Base-by-base conservation (phyloP, 2,329 filamentous ascomycete genomes). In the Camptophora hylomeconis region DNA sequence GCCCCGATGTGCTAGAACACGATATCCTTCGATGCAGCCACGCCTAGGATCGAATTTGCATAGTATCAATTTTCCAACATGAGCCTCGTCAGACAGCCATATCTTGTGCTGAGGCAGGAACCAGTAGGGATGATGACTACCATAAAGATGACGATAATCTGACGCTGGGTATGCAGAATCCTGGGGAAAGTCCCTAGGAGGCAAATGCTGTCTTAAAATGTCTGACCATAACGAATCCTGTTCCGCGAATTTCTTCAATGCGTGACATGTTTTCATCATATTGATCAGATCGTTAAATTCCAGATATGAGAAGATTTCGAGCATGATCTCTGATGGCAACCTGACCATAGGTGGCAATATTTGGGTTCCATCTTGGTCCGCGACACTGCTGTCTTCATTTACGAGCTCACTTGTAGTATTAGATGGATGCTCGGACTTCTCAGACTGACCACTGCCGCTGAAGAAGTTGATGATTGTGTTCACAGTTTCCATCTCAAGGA, bases 21-120 rank as follows among this genome's bases (percentile, higher is more conserved):
- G 69, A 48, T 86, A 83, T 3, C 72, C 83, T 54, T 89, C 80
- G 32, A 94, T 92, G 42, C 74, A 75, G 10, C 76, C 79, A 23
- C 71, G 64, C 3, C 69, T 57, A 24, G 73, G 68, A 48, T 93
- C 74, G 46, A 84, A 94, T 8, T 80, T 73, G n/a, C 69, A 66
- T 20, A 93, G 47, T 15, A 92, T 65, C 22, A 93, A 53, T 48
- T 78, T 79, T 0, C 86, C 86, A 2, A 69, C 75, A 26, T 82
- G 65, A 17, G 75, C 67, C 2, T 63, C 66, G 51, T 93, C 82
- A 35, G 73, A 70, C 47, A 93, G 87, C 86, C 86, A 94, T 39
- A 94, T 61, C 52, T 80, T 86, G 48, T 80, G 64, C 28, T 69
- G 72, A 0, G 80, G 65, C 1, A 94, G 61, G 46, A 92, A 93